Percentiles rank a stretch among this genome's conserved stretches.
phyloP scores from a whole-genome alignment of 148 eudicot genomes.

The Talinum fruticosum region DNA sequence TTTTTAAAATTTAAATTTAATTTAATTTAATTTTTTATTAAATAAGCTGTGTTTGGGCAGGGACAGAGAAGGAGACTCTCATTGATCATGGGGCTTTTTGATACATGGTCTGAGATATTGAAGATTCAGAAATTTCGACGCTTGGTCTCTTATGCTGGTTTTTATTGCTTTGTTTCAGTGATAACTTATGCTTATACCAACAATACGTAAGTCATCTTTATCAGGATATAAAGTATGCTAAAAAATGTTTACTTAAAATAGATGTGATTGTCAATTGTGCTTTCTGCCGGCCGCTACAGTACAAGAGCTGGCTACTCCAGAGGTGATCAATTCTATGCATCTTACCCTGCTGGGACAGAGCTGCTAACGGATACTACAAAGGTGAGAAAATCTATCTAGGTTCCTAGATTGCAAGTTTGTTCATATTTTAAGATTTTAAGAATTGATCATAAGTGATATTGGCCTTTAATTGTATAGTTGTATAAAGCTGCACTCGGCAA shows the following conservation, averaged over 20 bases:
- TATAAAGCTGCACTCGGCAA: constrained; percentile 90
- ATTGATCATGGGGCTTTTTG: constrained; percentile 45
- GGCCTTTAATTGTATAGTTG: constrained; percentile 36
- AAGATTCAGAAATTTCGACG: constrained; percentile 84
- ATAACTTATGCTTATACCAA: constrained; percentile 62
- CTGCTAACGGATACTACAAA: constrained; percentile 78
- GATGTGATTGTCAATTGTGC: background rate
- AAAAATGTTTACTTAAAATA: background rate
- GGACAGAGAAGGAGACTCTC: background rate
- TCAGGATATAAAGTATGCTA: background rate
- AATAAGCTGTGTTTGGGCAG: background rate
- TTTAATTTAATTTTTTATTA: background rate
- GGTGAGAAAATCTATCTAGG: constrained; percentile 33
- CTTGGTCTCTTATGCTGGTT: constrained; percentile 49
- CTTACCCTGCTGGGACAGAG: constrained; percentile 93
- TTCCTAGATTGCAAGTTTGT: background rate
- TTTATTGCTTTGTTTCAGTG: constrained; percentile 49
- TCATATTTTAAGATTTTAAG: constrained; percentile 5
- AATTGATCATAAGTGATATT: constrained; percentile 10
- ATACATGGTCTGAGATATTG: constrained; percentile 55
- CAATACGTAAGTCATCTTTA: constrained; percentile 64
- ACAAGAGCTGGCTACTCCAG: constrained; percentile 88
- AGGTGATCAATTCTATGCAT: constrained; percentile 89
- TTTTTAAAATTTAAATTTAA: too few species aligned
- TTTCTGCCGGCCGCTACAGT: constrained; percentile 25